Evolutionary conservation across 805 yeast genomes (phyloP).

Genomic region (Teunomyces lycoperdinae): DNA sequence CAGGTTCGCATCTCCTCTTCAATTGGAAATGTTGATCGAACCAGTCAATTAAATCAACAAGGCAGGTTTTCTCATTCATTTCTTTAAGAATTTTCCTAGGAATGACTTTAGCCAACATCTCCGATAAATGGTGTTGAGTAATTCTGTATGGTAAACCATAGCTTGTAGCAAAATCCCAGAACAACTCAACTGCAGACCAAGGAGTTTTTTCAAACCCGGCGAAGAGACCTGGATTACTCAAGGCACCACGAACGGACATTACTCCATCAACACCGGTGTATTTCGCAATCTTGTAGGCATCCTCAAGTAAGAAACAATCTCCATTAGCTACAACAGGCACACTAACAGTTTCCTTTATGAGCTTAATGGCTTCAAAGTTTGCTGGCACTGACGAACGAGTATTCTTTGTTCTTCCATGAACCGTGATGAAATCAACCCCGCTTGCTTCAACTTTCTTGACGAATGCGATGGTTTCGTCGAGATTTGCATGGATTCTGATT

Average conservation of each 20-base stretch:
- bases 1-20: conserved; percentile 63
- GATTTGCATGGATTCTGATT: conserved; percentile 80
- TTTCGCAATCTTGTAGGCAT: conserved; percentile 59
- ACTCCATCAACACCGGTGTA: conserved; percentile 84
- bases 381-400: conserved; percentile 86
- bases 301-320: conserved; percentile 74
- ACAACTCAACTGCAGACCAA: conserved; percentile 85
- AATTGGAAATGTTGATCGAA: conserved; percentile 69
- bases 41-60: conserved; percentile 76
- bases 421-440: conserved; percentile 91
- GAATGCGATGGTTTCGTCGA: conserved; percentile 67
- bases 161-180: conserved; percentile 73
- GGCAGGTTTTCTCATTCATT: conserved; percentile 58
- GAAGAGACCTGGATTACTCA: conserved; percentile 85
- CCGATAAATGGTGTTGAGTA: conserved; percentile 81
- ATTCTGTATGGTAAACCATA: conserved; percentile 85
- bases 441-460: conserved; percentile 74
- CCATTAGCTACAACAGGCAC: conserved; percentile 97
- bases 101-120: conserved; percentile 68
- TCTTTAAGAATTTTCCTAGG: conserved; percentile 37
- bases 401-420: conserved; percentile 85
- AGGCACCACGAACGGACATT: conserved; percentile 90
- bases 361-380: conserved; percentile 74
- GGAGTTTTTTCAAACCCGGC: conserved; percentile 73
- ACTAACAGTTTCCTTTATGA: conserved; percentile 49